Evolutionary conservation across 441 rosid genomes (phyloP), one percentile per base, ranked within the genome.

Genomic region (Hura crepitans): DNA sequence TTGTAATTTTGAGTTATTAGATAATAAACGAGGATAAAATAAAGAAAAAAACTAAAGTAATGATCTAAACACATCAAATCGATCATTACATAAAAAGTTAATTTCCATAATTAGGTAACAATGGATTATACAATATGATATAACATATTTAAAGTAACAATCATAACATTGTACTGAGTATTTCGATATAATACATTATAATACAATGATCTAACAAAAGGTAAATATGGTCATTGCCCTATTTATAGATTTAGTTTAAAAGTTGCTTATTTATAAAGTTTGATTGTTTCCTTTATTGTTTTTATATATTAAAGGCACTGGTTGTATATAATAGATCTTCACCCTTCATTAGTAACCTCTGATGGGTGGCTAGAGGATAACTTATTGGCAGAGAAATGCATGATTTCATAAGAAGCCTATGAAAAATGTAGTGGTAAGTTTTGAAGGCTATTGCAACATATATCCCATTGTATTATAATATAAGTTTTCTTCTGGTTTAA

Each of bases 311-410:
- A 14, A 76, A 93, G 97, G 86, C 90, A 77, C 68, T 88, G 91
- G 67, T 60, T 95, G 67, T 90, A 92, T 78, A 78, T 95, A 59
- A 78, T 87, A 25, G 99, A 95, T 81, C 85, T 86, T 71, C 98
- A 95, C 47, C 97, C 99, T 5, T 85, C 97, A 10, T 95, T 97
- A 1, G 91, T 90, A 23, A 95, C 99, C 39, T 86, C 95, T 35
- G 97, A 96, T 53, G 97, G 99, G 9, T 92, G 97, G 97, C 88
- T 95, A 28, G 99, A 95, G 75, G 97, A 95, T 66, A 92, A 96
- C 28, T 92, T 97, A 30, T 65, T 89, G 66, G 97, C 92, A 58
- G 89, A 92, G 80, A 95, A 92, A 82, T 92, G 87, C 81, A 68
- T 73, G 0, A 95, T 95, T 39, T 95, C 98, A 51, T 98, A 95